Evolutionary conservation across 1,284 basidiomycete genomes (phyloP), one percentile per base, ranked within the genome.

Genomic region (Sanghuangporus baumii): DNA sequence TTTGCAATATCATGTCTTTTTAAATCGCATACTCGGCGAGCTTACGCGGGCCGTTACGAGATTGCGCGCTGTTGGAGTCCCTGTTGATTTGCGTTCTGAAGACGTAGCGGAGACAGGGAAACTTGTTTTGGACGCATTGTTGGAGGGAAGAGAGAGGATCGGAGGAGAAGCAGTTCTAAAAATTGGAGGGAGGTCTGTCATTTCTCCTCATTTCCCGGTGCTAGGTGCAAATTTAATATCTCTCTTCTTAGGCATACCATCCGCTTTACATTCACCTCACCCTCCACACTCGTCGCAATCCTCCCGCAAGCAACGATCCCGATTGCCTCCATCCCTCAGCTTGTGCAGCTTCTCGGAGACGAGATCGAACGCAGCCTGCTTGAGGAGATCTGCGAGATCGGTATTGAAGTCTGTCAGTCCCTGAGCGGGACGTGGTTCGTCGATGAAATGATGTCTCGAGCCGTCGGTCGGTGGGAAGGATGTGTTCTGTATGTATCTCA

Each of bases 391-490:
- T 88, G 87, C 68, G 84, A 84, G 60, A 74, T 87, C 37, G 89
- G 90, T 6, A 76, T 75, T 26, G 79, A 82, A 48, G 74, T 84
- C 16, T 84, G 81, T 60, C 79, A 83, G 59, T 69, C 72, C 51
- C 76, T 83, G 18, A 82, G 81, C 51, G 87, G 85, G 9, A 85
- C 83, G 2, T 92, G 89, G 89, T 89, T 92, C 67, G 83, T 91
- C 12, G 89, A 92, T 68, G 71, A 84, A 55, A 72, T 83, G 51
- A 79, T 78, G 55, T 82, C 83, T 54, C 79, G 83, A 62, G 86
- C 85, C 60, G 81, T 92, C n/a, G 89, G 88, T 9, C 79, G 87
- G 67, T 91, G 89, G 89, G 89, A 91, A 66, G 87, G 88, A 4
- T 85, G 82, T 66, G 82, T 86, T 34, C 66, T 91, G 89, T 91